phyloP scores from a whole-genome alignment of 768 basidiomycete genomes.

The Tricholoma sp. region DNA sequence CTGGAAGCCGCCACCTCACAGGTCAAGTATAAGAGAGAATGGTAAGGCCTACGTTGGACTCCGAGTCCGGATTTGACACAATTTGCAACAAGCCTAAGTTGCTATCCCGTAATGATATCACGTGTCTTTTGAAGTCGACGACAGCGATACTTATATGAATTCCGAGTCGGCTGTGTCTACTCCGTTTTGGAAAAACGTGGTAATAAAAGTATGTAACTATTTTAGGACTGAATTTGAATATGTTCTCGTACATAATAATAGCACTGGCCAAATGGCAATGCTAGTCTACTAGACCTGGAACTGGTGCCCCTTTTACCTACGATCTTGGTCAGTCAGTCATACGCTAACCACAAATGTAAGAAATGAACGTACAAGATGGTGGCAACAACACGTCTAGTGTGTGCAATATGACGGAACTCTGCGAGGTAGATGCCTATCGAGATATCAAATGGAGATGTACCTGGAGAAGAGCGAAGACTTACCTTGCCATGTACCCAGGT shows the following conservation, averaged over 20 bases:
- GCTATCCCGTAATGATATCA: no score
- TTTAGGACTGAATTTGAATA: neutral
- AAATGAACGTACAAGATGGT: conserved; percentile 62
- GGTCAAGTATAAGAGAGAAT: no score
- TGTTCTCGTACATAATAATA: neutral
- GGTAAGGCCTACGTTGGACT: no score
- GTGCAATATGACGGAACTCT: conserved; percentile 71
- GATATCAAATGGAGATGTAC: neutral
- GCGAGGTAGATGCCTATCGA: conserved; percentile 74
- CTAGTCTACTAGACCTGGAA: neutral
- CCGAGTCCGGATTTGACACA: no score
- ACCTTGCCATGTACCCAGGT: conserved; percentile 94
- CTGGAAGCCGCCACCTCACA: no score
- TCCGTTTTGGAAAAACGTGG: neutral
- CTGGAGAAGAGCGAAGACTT: conserved; percentile 7
- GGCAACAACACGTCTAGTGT: conserved; percentile 69
- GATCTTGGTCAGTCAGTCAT: neutral
- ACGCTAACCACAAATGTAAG: neutral
- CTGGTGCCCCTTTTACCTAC: neutral
- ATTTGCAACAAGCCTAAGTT: no score
- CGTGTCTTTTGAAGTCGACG: no score
- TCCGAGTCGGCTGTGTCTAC: neutral
- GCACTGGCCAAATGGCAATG: no score
- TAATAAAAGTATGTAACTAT: neutral
- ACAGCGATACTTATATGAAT: no score